A percentile compares a stretch with the other conserved stretches of the same genome.
These are phyloP conservation scores for Dryas integrifolia DNA, from an alignment of 331 rosid species.

Conservation along the genomic window DNA sequence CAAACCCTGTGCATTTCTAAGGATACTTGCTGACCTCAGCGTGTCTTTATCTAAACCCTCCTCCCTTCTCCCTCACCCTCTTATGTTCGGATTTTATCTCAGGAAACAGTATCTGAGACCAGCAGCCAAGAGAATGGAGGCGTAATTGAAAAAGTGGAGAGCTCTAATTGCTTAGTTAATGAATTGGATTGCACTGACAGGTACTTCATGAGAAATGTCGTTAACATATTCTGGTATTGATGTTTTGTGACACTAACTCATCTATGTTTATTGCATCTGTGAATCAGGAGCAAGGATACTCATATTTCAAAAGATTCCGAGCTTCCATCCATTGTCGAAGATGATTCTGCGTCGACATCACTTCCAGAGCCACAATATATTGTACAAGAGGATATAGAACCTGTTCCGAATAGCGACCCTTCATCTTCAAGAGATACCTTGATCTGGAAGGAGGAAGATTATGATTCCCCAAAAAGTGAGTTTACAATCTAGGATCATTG, in stretches of 20 bases:
- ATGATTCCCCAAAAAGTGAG: constrained; percentile 82
- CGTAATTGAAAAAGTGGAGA: constrained; percentile 40
- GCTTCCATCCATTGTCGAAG: constrained; percentile 38
- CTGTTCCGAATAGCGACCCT: constrained; percentile 35
- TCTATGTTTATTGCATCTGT: constrained; percentile 22
- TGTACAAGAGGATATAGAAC: constrained; percentile 31
- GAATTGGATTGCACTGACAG: constrained; percentile 43
- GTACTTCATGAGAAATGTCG: constrained; percentile 37
- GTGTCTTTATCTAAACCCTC: background rate
- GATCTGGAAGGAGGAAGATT: constrained; percentile 63
- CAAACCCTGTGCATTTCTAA: background rate
- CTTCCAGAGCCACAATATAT: constrained; percentile 37
- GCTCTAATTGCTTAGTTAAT: constrained; percentile 33
- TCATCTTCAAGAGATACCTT: constrained; percentile 38
- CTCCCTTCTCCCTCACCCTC: constrained; percentile 7
- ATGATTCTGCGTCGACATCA: constrained; percentile 26
- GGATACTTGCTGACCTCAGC: background rate
- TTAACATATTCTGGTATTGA: constrained; percentile 12
- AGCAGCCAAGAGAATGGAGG: constrained; percentile 54
- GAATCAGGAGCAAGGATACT: constrained; percentile 45
- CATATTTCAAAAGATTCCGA: constrained; percentile 33
- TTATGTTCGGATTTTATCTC: constrained; percentile 38
- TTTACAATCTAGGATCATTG: constrained; percentile 26
- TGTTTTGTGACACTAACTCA: constrained; percentile 18
- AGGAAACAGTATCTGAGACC: constrained; percentile 63